phyloP scores from a whole-genome alignment of 225 moss, liverwort and hornwort species.

The Anthoceros angustus region DNA sequence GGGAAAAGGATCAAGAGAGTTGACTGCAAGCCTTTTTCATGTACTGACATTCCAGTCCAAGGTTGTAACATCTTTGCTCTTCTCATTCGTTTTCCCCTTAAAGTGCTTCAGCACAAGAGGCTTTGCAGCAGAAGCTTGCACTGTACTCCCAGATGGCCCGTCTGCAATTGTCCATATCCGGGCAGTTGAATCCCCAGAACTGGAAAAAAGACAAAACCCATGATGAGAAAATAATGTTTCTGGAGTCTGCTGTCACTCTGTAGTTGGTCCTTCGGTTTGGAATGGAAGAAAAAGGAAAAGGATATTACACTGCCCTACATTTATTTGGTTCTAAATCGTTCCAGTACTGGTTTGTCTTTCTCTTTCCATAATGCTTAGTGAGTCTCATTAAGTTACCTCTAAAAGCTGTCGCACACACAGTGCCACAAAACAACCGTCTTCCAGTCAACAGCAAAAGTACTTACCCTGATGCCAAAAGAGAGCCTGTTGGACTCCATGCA shows the following conservation, averaged over 20 bases:
- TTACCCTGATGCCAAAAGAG: conserved; percentile 93
- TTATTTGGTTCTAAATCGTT: too few relatives aligned
- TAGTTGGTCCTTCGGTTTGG: background rate
- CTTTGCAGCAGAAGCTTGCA: conserved; percentile 43
- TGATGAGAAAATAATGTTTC: conserved; percentile 1
- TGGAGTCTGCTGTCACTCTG: background rate
- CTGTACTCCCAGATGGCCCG: conserved; percentile 56
- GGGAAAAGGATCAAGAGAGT: background rate
- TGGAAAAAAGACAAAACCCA: conserved; percentile 12
- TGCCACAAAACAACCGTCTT: background rate
- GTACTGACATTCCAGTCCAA: conserved; percentile 93
- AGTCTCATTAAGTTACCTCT: background rate
- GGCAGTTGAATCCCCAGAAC: conserved; percentile 96
- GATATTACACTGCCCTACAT: too few relatives aligned
- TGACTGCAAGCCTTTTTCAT: background rate
- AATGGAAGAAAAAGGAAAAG: too few relatives aligned
- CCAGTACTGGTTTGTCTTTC: too few relatives aligned
- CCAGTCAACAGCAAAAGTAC: background rate
- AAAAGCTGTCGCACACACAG: background rate
- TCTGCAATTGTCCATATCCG: conserved; percentile 91
- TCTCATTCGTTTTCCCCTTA: conserved; percentile 98
- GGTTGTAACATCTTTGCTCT: conserved; percentile 98
- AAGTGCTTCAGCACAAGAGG: conserved; percentile 96
- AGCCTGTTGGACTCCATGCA: conserved; percentile 98
- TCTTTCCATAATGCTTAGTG: too few relatives aligned